phyloP scores from a whole-genome alignment of 2,329 filamentous ascomycete genomes.

The Ophiocordyceps camponoti-floridani region DNA sequence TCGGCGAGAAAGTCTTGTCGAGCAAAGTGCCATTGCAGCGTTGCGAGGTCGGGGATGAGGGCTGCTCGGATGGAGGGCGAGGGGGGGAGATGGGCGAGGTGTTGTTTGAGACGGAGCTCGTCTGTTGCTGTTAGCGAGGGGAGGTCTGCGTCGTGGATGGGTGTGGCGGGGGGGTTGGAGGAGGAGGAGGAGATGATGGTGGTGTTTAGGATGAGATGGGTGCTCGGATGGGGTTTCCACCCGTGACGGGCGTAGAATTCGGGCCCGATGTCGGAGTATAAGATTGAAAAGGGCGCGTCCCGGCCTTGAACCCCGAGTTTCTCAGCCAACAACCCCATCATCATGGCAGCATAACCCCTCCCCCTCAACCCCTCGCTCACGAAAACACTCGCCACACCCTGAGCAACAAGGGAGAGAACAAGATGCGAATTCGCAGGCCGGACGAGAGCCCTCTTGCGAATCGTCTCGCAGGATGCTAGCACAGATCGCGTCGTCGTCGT shows the following conservation, averaged over 20 bases:
- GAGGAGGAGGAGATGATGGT: slow-evolving; percentile 9
- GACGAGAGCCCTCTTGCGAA: slow-evolving; percentile 39
- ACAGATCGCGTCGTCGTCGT: slow-evolving; percentile 26
- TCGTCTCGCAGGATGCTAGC: slow-evolving; percentile 45
- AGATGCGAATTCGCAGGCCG: slow-evolving; percentile 13
- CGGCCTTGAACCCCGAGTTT: slow-evolving; percentile 11
- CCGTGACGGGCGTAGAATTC: slow-evolving; percentile 61
- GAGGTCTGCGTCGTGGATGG: slow-evolving; percentile 43
- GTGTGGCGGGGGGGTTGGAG: slow-evolving; percentile 10
- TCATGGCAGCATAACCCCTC: slow-evolving; percentile 58
- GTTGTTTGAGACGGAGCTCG: slow-evolving; percentile 38
- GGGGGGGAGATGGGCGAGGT: slow-evolving; percentile 19
- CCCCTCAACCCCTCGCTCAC: slow-evolving; percentile 49
- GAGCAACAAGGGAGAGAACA: slow-evolving; percentile 36
- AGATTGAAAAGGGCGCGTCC: slow-evolving; percentile 46
- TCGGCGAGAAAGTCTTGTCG: slow-evolving; percentile 64
- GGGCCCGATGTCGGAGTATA: slow-evolving; percentile 79
- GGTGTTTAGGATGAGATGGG: slow-evolving; percentile 45
- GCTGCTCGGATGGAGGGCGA: slow-evolving; percentile 14
- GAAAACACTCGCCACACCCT: slow-evolving; percentile 71
- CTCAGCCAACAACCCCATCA: slow-evolving; percentile 48
- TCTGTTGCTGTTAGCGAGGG: slow-evolving; percentile 44
- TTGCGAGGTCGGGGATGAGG: slow-evolving; percentile 13
- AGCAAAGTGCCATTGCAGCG: slow-evolving; percentile 42
- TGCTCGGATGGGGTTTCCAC: slow-evolving; percentile 59